Evolutionary conservation across 495 filamentous ascomycete species (phyloP), one percentile per base, ranked within the genome.

Genomic region (Aspergillus panamensis): DNA sequence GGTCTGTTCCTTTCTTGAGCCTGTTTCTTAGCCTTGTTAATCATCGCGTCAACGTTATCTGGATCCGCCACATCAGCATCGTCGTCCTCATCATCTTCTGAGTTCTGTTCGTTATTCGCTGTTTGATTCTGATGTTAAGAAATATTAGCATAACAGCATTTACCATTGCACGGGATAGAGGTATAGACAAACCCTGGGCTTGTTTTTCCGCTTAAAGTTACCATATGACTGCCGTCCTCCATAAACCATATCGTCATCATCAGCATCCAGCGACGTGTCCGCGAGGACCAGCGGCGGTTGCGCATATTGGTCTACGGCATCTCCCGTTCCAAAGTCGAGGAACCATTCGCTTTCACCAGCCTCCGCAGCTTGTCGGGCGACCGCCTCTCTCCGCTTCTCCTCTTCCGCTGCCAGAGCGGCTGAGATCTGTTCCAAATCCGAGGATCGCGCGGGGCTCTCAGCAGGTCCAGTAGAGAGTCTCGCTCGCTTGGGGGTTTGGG

Each of bases 281-380:
- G 70, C 65, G 3, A 76, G 64, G 10, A 74, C 68, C 8, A 67
- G 19, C 37, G 71, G 72, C 25, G 65, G 68, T 25, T 63, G 55
- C 16, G 65, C 49, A 48, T 62, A 57, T 31, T 59, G 55, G 14
- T 59, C 53, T 16, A 51, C 51, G 43, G 59, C 53, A 10, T 45
- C 32, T 3, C 30, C 58, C 3, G 49, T 82, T 45, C 48, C 70
- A 65, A 57, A 65, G 29, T 77, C 67, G 25, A 98, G 73, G 30
- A 92, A 87, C 94, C 94, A 98, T 73, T 87, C 84, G 8, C 89
- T 88, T 72, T 97, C 94, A 21, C 90, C 91, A 7, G 87, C 80
- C 57, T 88, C 86, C 17, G 82, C 85, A 4, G 87, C 90, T 54
- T 86, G 81, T 54, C 81, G 82, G 44, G 87, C 80, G 35, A 94